Percentiles rank a stretch among this genome's conserved stretches.
Conservation (phyloP, 371 early-diverging fungal species). For the Mortierella sp. region DNA sequence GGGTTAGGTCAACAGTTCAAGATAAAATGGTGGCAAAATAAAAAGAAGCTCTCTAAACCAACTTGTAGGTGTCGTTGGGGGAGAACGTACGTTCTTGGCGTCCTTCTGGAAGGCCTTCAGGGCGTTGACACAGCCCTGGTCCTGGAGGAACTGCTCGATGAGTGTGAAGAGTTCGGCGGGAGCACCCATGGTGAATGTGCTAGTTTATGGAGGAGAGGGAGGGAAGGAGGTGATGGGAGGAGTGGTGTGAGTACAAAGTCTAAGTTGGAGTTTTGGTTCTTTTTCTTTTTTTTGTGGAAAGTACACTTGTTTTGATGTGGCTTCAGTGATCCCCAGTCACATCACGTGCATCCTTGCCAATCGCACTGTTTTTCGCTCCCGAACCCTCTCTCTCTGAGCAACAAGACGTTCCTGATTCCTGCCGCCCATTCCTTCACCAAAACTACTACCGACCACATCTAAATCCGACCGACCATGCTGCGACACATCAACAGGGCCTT, state of each 20-base stretch:
- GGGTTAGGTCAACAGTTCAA: neutral
- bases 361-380: slow-evolving; percentile 6
- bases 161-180: slow-evolving; percentile 54
- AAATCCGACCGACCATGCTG: slow-evolving; percentile 34
- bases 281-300: slow-evolving; percentile 14
- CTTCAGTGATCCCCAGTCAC: slow-evolving; percentile 11
- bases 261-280: neutral
- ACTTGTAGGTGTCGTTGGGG: neutral
- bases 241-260: neutral
- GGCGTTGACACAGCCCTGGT: slow-evolving; percentile 50
- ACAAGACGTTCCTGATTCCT: neutral
- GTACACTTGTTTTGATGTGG: slow-evolving; percentile 43
- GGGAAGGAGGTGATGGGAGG: neutral
- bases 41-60: neutral
- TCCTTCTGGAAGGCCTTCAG: slow-evolving; percentile 56
- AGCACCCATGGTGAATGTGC: slow-evolving; percentile 41
- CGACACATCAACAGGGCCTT: slow-evolving; percentile 47
- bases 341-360: slow-evolving; percentile 14
- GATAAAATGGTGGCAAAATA: slow-evolving; percentile 8
- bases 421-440: neutral
- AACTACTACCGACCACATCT: neutral
- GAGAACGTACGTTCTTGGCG: slow-evolving; percentile 51
- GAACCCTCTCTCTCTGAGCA: neutral
- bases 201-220: neutral
- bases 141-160: slow-evolving; percentile 50